phyloP scores from a whole-genome alignment of 139 green algal genomes.

The Chlorella sorokiniana region DNA sequence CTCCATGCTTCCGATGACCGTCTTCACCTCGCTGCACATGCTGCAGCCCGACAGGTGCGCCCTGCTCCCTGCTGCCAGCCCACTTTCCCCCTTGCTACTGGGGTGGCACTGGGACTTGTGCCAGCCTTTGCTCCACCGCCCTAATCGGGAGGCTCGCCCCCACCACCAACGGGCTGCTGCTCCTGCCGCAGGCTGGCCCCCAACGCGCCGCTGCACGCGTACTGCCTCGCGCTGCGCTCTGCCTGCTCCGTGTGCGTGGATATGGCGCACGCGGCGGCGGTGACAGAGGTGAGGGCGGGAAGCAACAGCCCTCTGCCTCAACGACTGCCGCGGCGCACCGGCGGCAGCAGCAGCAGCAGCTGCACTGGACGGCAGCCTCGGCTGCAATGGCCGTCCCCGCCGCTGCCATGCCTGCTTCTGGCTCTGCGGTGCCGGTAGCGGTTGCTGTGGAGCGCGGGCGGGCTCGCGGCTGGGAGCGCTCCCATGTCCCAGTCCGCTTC shows the following conservation, averaged over 20 bases:
- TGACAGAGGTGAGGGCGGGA: slow-evolving; percentile 70
- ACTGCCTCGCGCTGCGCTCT: slow-evolving; percentile 61
- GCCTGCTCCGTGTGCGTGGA: slow-evolving; percentile 62
- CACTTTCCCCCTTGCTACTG: not conserved
- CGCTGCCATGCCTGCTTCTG: too few species aligned
- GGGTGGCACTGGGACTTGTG: not conserved
- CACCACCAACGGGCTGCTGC: not conserved
- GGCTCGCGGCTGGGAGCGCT: too few species aligned
- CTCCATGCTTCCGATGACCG: slow-evolving; percentile 73
- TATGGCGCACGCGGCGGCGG: slow-evolving; percentile 51
- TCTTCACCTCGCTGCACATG: slow-evolving; percentile 90
- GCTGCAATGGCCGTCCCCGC: too few species aligned
- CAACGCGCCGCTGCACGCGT: slow-evolving; percentile 63
- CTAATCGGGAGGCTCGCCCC: too few species aligned
- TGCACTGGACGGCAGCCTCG: too few species aligned
- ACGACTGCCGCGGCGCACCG: too few species aligned
- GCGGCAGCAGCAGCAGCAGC: too few species aligned
- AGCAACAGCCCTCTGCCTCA: not conserved
- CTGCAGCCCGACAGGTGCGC: slow-evolving; percentile 64
- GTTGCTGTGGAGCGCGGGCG: too few species aligned
- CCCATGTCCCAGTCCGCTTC: too few species aligned
- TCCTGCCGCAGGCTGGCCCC: slow-evolving; percentile 36
- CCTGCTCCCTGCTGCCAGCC: not conserved
- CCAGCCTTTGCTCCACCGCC: too few species aligned
- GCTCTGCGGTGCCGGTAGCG: too few species aligned